A percentile compares a stretch with the other conserved stretches of the same genome.
Evolutionary conservation across 495 filamentous ascomycete genomes (phyloP).

Genomic region (Aspergillus sclerotiicarbonarius): DNA sequence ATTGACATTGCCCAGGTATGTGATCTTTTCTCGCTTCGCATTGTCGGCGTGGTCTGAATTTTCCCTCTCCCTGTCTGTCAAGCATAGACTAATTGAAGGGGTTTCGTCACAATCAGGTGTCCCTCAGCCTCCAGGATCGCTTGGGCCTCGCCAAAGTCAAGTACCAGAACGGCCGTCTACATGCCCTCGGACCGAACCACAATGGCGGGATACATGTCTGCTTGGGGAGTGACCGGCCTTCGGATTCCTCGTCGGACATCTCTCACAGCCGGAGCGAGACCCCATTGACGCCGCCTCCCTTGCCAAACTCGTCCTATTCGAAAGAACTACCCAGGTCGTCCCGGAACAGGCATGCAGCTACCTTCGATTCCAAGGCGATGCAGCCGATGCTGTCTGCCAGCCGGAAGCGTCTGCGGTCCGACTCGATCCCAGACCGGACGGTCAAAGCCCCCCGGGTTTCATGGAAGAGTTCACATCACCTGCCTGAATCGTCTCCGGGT

Average conservation of each 20-base stretch:
- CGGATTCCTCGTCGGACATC: conserved; percentile 75
- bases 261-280: conserved; percentile 47
- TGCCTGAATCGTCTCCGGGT: conserved; percentile 81
- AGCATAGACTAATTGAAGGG: conserved; percentile 6
- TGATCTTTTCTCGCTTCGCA: not conserved
- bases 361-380: conserved; percentile 45
- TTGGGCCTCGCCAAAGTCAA: conserved; percentile 96
- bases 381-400: conserved; percentile 47
- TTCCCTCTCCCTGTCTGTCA: not conserved
- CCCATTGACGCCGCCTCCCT: conserved; percentile 44
- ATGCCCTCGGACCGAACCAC: conserved; percentile 52
- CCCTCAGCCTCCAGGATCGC: conserved; percentile 83
- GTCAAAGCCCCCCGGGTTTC: conserved; percentile 55
- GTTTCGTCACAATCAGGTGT: conserved; percentile 60
- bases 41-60: not conserved
- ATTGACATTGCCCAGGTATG: conserved; percentile 75
- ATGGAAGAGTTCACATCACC: conserved; percentile 71
- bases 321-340: conserved; percentile 47
- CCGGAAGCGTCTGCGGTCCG: conserved; percentile 68
- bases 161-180: conserved; percentile 72
- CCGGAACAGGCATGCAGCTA: conserved; percentile 47
- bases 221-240: conserved; percentile 46
- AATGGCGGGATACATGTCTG: conserved; percentile 55
- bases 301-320: conserved; percentile 39
- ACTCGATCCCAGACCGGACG: conserved; percentile 59